Base-by-base conservation (phyloP, 306 rosid species). In the Rosa rugosa region DNA sequence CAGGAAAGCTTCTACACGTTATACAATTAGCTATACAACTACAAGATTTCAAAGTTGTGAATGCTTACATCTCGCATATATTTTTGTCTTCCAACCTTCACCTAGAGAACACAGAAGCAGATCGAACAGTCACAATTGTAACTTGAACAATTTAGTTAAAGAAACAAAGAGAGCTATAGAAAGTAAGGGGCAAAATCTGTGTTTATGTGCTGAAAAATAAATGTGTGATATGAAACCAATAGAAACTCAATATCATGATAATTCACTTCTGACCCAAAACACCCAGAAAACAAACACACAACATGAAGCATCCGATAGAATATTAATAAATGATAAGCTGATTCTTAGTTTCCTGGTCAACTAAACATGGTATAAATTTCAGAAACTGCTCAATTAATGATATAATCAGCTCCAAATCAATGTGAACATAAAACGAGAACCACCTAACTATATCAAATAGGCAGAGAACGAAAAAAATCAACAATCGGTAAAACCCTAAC, bases 11-110 rank as follows among this genome's bases (percentile, higher is more conserved):
- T 38, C 3, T 12, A 79, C 8, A 72, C 34, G 34, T 20, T 62
- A n/a, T 17, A 41, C 12, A 20, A 71, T 22, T 42, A 44, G 62
- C 75, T 73, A 65, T 20, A 5, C 11, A 27, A 73, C 22, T 22
- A 51, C 34, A 17, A 16, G 5, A 17, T 27, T 14, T 14, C 25
- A 36, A 78, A 66, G 41, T 77, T 74, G 41, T 25, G 70, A 54
- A 69, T 74, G 42, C 96, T 90, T 89, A 92, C 97, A 71, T 85
- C 84, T 27, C 63, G 89, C 78, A 78, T 69, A 84, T 46, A 22
- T n/a, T 36, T 82, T 50, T 23, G 86, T 25, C 77, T 74, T 49
- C 62, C 84, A 71, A 69, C 68, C 57, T 77, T 72, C 94, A 87
- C 87, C 75, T 72, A 6, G 20, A 64, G 62, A 69, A 34, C n/a